phyloP scores from a whole-genome alignment of 2,329 filamentous ascomycete species.

The Sarocladiaceae sp. region DNA sequence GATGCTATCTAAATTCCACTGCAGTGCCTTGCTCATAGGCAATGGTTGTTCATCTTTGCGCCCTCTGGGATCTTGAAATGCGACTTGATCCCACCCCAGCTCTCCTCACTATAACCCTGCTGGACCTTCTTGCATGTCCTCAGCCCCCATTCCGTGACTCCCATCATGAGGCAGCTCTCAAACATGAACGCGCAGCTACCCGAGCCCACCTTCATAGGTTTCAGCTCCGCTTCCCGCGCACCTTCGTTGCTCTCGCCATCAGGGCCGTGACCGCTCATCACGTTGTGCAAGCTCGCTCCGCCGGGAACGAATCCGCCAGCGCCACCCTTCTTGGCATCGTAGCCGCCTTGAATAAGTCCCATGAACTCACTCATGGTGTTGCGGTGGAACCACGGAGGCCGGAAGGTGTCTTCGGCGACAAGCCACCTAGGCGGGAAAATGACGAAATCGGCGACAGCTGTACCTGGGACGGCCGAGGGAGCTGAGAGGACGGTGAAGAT shows the following conservation, averaged over 20 bases:
- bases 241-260: conserved; percentile 51
- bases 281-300: conserved; percentile 58
- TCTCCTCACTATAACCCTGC: conserved; percentile 67
- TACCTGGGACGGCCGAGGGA: conserved; percentile 52
- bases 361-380: conserved; percentile 64
- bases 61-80: conserved; percentile 31
- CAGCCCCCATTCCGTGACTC: conserved; percentile 65
- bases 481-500: conserved; percentile 70
- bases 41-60: background rate
- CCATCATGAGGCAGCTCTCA: conserved; percentile 63
- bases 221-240: conserved; percentile 46
- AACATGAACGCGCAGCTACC: conserved; percentile 66
- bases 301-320: conserved; percentile 49
- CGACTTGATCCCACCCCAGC: conserved; percentile 61
- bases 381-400: conserved; percentile 67
- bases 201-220: conserved; percentile 51
- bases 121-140: conserved; percentile 52
- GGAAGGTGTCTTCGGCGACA: conserved; percentile 63
- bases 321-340: conserved; percentile 54
- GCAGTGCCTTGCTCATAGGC: background rate
- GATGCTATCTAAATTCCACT: background rate
- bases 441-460: conserved; percentile 65
- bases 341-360: conserved; percentile 51
- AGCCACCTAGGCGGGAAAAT: conserved; percentile 70
- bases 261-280: conserved; percentile 62